A percentile compares a stretch with the other conserved stretches of the same genome.
Conservation (phyloP, 2,329 filamentous ascomycete species). For the Macrophomina tecta region DNA sequence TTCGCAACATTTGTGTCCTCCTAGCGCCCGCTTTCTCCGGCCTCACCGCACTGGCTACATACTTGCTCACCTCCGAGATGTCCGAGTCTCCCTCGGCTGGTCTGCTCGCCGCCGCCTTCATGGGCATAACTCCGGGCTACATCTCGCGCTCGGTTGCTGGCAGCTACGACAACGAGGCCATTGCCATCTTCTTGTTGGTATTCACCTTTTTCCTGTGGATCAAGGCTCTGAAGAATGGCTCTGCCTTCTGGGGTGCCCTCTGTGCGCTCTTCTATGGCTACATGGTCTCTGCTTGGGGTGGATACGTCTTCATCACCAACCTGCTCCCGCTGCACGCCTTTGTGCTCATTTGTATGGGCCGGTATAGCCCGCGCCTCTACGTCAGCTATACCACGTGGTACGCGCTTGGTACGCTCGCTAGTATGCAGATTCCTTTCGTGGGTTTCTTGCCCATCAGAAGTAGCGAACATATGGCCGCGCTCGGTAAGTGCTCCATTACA, state of each 20-base stretch:
- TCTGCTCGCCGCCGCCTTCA: conserved; percentile 91
- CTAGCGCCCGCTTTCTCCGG: conserved; percentile 95
- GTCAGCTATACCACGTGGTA: conserved; percentile 99
- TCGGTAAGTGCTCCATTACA: conserved; percentile 65
- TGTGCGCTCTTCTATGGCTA: conserved; percentile 98
- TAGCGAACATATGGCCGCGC: conserved; percentile 97
- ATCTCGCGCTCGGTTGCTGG: conserved; percentile 97
- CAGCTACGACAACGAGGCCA: conserved; percentile 99
- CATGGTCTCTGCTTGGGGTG: conserved; percentile 99
- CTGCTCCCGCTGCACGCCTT: conserved; percentile 93
- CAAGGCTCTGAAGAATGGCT: conserved; percentile 95
- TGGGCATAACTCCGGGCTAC: conserved; percentile 97
- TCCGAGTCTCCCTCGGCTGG: conserved; percentile 92
- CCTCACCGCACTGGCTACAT: conserved; percentile 88
- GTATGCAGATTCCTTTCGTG: conserved; percentile 99
- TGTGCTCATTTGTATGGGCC: conserved; percentile 93
- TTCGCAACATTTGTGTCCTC: conserved; percentile 97
- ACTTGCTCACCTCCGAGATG: conserved; percentile 97
- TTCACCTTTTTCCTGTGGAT: conserved; percentile 99
- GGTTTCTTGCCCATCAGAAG: conserved; percentile 95
- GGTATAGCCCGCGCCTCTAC: conserved; percentile 92
- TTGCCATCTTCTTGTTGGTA: conserved; percentile 97
- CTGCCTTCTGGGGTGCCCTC: conserved; percentile 93
- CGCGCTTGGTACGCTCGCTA: conserved; percentile 90
- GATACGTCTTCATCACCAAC: conserved; percentile 99